Base-by-base conservation (phyloP, 176 grass and related monocot genomes). In the Poa pratensis region DNA sequence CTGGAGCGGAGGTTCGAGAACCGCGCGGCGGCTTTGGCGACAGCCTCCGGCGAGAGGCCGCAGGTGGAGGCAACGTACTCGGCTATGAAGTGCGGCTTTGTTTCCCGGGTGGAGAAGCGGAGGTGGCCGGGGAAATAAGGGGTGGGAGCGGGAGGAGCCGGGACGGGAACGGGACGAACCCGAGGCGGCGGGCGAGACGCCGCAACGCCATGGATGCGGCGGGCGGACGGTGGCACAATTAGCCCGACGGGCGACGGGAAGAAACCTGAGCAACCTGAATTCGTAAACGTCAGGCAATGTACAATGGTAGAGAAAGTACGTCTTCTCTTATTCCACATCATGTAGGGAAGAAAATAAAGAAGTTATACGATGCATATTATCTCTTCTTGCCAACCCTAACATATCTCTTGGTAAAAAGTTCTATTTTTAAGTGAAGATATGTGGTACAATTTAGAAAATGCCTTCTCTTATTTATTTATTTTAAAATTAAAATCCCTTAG, bases 11-110 rank as follows among this genome's bases (percentile, higher is more conserved):
- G 19, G 79, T 77, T 69, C 8, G 79, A 9, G 83, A 94, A 77
- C 23, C 40, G 69, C 5, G 60, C 77, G 17, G 85, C 82, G 46
- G 63, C 78, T 49, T 79, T 86, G 24, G 74, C 43, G 20, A 83
- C 91, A 51, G 55, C 83, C 51, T 5, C 73, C 28, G 52, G 74
- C 6, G 85, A 53, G 85, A 89, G 52, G 65, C 83, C 76, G 70
- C 87, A 89, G 7, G 52, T 77, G 84, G 69, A 77, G 40, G 89
- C 24, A 62, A 92, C 87, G 87, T 89, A 92, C n/a, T 89, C 61
- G 15, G 46, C 51, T 62, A 89, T 84, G 80, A 89, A 89, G 75
- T 89, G 90, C 7, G 80, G 67, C 12, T 35, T 22, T 10, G 58
- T 34, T 17, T 75, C 1, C 15, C 65, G 26, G 10, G 80, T 26